Evolutionary conservation across 345 rosid species (phyloP).

Genomic region (Excoecaria agallocha): DNA sequence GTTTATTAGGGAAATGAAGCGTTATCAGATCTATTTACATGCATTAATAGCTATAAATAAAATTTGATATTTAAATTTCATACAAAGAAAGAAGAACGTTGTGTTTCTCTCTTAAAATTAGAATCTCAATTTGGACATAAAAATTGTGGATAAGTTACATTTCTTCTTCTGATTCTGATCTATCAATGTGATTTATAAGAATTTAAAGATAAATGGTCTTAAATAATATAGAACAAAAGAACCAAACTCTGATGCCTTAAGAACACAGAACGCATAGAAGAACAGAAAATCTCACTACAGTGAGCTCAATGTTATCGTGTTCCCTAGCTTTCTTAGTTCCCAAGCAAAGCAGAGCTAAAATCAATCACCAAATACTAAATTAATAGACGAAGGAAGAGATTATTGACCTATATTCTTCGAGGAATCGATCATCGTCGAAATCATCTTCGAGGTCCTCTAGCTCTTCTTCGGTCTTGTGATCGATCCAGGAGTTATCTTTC

Average conservation of each 20-base stretch:
- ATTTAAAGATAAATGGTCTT: no score
- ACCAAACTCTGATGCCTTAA: background rate
- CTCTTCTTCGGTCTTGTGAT: constrained; percentile 68
- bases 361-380: background rate
- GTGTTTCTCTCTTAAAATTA: no score
- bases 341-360: background rate
- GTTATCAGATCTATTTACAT: no score
- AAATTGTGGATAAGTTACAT: no score
- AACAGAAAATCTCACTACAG: background rate
- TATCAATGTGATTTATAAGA: no score
- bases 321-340: background rate
- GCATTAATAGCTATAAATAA: no score
- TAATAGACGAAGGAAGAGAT: background rate
- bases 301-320: background rate
- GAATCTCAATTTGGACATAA: no score
- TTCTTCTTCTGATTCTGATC: no score
- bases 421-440: constrained; percentile 88
- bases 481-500: constrained; percentile 78
- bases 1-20: no score
- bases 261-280: no score
- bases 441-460: constrained; percentile 85
- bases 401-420: constrained; percentile 73
- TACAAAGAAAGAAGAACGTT: no score
- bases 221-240: background rate
- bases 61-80: no score